Evolutionary conservation across 768 basidiomycete species (phyloP), one percentile per base, ranked within the genome.

Genomic region (Phanerodontia chrysosporium): DNA sequence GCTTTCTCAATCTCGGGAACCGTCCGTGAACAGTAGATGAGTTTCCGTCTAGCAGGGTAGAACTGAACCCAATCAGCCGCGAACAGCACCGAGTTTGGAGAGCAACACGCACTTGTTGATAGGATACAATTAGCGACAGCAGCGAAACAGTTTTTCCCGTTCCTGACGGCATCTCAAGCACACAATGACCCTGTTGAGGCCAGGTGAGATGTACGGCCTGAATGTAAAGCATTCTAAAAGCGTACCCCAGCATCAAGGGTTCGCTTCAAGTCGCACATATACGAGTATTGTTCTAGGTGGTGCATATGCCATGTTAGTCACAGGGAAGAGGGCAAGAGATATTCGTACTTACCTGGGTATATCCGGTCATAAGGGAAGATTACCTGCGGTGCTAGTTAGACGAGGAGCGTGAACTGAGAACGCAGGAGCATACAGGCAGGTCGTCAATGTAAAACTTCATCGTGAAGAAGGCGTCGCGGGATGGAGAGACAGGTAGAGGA

Each of bases 1-100:
- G 96, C 97, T 71, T 99, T 99, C 73, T 99, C 97, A 63, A 99
- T 99, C 75, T 99, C 97, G 2, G 97, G 97, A 9, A 99, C 97
- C 10, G 97, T 99, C 67, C 97, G 95, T 10, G 97, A 98, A 73
- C 97, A 99, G 73, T 99, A 99, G 61, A 99, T 89, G 58, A 99
- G 86, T 72, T 98, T 98, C 61, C 97, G 83, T 61, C 87, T 87
- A 7, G 89, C 89, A 22, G 94, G 91, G 72, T 94, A 91, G 74
- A 93, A 96, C 94, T 97, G 71, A n/a, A 24, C 45, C 59, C 7
- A 59, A 56, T 60, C 48, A 35, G 58, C 25, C 28, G 44, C 44
- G 21, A 9, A 55, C 2, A 60, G 49, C 22, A 44, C 25, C 28
- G n/a, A 28, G 2, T 1, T 49, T 3, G 16, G n/a, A 14, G 48